phyloP scores from a whole-genome alignment of 2,329 filamentous ascomycete species.

The Talaromyces sp. region DNA sequence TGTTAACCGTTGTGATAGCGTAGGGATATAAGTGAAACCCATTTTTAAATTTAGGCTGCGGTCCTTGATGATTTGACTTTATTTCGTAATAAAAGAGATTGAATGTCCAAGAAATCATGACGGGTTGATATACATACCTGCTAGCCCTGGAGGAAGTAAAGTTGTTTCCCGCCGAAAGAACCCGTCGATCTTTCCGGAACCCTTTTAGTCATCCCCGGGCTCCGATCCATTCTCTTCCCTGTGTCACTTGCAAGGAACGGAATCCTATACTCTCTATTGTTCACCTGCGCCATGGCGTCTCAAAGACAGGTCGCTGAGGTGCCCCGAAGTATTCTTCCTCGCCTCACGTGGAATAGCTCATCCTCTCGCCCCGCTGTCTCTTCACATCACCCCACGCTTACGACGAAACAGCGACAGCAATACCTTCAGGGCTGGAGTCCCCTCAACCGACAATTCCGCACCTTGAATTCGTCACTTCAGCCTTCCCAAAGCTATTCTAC shows the following conservation, averaged over 20 bases:
- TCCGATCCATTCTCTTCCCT: conserved; percentile 6
- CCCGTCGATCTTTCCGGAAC: conserved; percentile 17
- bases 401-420: conserved; percentile 28
- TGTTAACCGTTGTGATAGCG: no score
- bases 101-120: no score
- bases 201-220: conserved; percentile 11
- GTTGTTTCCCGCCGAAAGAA: conserved; percentile 14
- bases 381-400: conserved; percentile 29
- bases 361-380: conserved; percentile 35
- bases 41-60: neutral
- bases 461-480: conserved; percentile 11
- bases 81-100: no score
- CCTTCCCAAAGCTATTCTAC: conserved; percentile 18
- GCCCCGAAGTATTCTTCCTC: conserved; percentile 47
- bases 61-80: neutral
- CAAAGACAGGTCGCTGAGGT: conserved; percentile 46
- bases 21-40: no score
- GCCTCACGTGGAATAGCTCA: conserved; percentile 45
- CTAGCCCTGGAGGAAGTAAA: no score
- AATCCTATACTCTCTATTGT: neutral
- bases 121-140: no score
- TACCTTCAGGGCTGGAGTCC: conserved; percentile 26
- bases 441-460: conserved; percentile 25
- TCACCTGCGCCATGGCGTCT: conserved; percentile 38
- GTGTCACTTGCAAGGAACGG: conserved; percentile 5